A percentile compares a stretch with the other conserved stretches of the same genome.
Evolutionary conservation across 305 asterid species (phyloP).

Genomic region (Solanum hybrid): DNA sequence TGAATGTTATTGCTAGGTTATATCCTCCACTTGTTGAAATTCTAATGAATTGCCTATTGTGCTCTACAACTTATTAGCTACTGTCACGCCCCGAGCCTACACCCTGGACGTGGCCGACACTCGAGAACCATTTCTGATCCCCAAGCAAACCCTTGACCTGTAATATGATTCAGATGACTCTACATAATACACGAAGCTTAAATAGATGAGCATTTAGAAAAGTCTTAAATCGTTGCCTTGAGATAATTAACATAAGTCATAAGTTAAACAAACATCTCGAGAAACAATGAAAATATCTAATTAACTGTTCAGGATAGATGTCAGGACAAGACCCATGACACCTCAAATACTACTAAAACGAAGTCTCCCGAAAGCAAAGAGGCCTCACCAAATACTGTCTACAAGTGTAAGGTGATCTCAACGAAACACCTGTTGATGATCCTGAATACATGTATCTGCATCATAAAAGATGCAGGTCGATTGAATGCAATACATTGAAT

Average conservation of each 20-base stretch:
- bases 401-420: neutral
- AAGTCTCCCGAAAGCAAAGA: neutral
- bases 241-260: neutral
- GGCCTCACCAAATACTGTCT: neutral
- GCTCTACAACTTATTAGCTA: neutral
- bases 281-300: neutral
- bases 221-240: neutral
- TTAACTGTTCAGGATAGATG: neutral
- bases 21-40: neutral
- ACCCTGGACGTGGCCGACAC: neutral
- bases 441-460: too few relatives aligned
- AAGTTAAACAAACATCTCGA: neutral
- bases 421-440: too few relatives aligned
- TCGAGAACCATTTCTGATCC: neutral
- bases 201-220: neutral
- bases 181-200: neutral
- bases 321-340: neutral
- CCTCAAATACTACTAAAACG: neutral
- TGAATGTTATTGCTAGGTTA: neutral
- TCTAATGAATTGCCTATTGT: neutral
- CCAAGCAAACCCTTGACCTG: neutral
- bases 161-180: neutral
- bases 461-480: too few relatives aligned
- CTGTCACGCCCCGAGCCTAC: neutral
- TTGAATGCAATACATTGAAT: too few relatives aligned